Base-by-base conservation (phyloP, 306 rosid species). In the Alnus glutinosa region DNA sequence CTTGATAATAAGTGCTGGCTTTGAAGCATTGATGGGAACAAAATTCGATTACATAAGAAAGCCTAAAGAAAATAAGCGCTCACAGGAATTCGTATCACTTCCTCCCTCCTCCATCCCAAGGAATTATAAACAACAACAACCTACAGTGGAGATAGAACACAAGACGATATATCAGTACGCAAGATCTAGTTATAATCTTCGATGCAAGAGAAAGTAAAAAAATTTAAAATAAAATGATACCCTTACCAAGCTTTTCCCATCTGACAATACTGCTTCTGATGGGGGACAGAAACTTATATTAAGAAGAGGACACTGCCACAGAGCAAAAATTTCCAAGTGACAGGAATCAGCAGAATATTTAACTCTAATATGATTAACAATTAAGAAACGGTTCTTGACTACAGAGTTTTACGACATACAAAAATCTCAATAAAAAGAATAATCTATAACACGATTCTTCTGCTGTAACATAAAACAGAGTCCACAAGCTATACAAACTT, bases 101-200 rank as follows among this genome's bases (percentile, higher is more conserved):
- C 92, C 77, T 89, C 86, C 89, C 97, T 89, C 85, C 85, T 88
- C 96, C 96, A 90, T 87, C 98, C 98, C 2, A 94, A 78, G n/a
- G 98, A 74, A 75, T 92, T 94, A 77, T 92, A 94, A 81, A 89
- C 84, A 12, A 94, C 88, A 74, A 92, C 83, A 18, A 88, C 92
- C 98, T 94, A 71, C 73, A 78, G 34, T 3, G 15, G 1, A 66
- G 48, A 66, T 39, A 39, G 70, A 64, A 67, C 8, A 42, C 14
- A 52, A 85, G 66, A 8, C 42, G 69, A 79, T 34, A 32, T n/a
- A 61, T 73, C 62, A 57, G 42, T 18, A 9, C 42, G 28, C 34
- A 9, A 67, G 62, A 76, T 49, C 28, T 51, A 42, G 52, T 54
- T 74, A 0, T 81, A n/a, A 55, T 23, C 34, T 68, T 67, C 62